A percentile compares a stretch with the other conserved stretches of the same genome.
Conservation (phyloP, 768 basidiomycete species). For the Melanogaster broomeanus region DNA sequence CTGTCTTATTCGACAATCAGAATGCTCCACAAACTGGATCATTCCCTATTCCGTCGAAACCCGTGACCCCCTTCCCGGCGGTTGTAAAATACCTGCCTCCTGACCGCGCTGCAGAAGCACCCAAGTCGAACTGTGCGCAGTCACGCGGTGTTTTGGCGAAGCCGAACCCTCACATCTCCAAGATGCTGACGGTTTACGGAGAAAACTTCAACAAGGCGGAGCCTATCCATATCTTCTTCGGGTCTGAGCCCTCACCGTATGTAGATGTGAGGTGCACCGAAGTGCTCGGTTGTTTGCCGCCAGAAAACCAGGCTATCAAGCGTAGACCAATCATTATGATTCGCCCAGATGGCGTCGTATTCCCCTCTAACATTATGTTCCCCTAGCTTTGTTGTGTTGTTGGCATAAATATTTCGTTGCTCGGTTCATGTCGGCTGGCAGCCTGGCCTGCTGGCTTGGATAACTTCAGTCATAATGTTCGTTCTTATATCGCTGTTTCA, state of each 20-base stretch:
- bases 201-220: conserved; percentile 87
- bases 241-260: conserved; percentile 82
- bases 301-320: conserved; percentile 64
- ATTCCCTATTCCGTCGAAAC: conserved; percentile 79
- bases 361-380: conserved; percentile 81
- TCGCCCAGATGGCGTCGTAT: conserved; percentile 83
- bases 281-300: conserved; percentile 79
- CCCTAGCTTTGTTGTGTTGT: conserved; percentile 48
- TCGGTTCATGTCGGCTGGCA: conserved; percentile 25
- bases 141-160: conserved; percentile 72
- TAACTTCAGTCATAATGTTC: conserved; percentile 22
- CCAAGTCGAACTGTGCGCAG: conserved; percentile 68
- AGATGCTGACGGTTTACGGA: conserved; percentile 86
- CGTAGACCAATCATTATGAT: conserved; percentile 81
- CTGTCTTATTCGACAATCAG: conserved; percentile 79
- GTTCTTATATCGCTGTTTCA: conserved; percentile 23
- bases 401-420: conserved; percentile 17
- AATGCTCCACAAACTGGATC: conserved; percentile 68
- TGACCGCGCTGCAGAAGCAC: conserved; percentile 81
- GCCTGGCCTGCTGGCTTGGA: conserved; percentile 27
- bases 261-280: conserved; percentile 88
- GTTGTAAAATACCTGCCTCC: conserved; percentile 92
- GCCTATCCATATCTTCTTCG: conserved; percentile 83
- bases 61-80: conserved; percentile 82
- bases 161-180: conserved; percentile 74